Evolutionary conservation across 768 basidiomycete genomes (phyloP).

Genomic region (Russula brevipes): DNA sequence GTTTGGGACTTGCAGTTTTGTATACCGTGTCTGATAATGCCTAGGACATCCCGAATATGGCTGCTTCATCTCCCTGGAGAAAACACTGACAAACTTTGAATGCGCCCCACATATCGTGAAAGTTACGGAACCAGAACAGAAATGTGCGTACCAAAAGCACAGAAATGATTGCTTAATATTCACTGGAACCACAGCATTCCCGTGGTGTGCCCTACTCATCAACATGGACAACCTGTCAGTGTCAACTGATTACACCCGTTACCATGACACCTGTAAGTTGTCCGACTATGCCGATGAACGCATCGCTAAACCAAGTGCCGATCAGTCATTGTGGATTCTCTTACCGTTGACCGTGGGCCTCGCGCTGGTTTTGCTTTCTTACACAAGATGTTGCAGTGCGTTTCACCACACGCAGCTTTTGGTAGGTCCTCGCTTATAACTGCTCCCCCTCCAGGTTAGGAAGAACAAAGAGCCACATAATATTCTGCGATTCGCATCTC

Average conservation of each 20-base stretch:
- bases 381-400: conserved; percentile 72
- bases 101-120: conserved; percentile 49
- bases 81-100: conserved; percentile 87
- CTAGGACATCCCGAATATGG: conserved; percentile 91
- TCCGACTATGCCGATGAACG: neutral
- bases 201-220: conserved; percentile 90
- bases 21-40: neutral
- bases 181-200: conserved; percentile 54
- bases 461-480: conserved; percentile 68
- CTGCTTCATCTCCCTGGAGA: conserved; percentile 82
- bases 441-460: conserved; percentile 45
- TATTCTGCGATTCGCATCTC: conserved; percentile 70
- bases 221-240: conserved; percentile 73
- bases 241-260: conserved; percentile 71
- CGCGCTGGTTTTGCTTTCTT: conserved; percentile 60
- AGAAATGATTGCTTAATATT: neutral
- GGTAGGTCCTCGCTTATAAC: neutral
- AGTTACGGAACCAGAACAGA: conserved; percentile 44
- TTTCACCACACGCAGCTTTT: conserved; percentile 14
- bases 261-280: conserved; percentile 51
- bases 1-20: conserved; percentile 34
- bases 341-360: conserved; percentile 66
- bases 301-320: neutral
- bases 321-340: conserved; percentile 57
- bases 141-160: conserved; percentile 28